Conservation (phyloP, 139 green algal species). For the Ettlia oleoabundans region DNA sequence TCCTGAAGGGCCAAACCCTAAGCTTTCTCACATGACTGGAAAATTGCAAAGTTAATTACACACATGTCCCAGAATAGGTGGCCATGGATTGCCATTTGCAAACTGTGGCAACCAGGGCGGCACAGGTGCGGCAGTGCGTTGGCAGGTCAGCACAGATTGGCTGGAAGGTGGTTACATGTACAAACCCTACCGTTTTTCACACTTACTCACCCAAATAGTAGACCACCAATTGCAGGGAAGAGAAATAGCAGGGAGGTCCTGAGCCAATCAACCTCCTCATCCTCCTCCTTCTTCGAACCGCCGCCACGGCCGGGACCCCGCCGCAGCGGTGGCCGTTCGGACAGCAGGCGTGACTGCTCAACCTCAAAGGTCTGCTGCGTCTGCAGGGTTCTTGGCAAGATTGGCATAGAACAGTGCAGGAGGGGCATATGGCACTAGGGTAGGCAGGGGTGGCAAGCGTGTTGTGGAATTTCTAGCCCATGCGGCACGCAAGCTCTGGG, state of each 20-base stretch:
- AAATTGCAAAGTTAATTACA: no score
- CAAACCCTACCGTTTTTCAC: no score
- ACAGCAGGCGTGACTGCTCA: constrained; percentile 21
- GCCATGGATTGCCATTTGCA: no score
- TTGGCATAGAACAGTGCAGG: not conserved
- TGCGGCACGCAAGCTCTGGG: no score
- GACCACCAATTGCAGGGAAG: constrained; percentile 72
- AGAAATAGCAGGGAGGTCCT: constrained; percentile 59
- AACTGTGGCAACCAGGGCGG: no score
- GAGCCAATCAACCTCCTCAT: constrained; percentile 33
- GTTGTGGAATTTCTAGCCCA: no score
- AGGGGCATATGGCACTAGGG: not conserved
- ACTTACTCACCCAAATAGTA: constrained; percentile 68
- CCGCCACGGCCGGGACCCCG: no score
- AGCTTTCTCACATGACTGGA: no score
- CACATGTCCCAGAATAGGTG: no score
- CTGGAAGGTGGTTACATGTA: not conserved
- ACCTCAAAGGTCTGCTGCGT: constrained; percentile 10
- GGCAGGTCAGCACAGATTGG: not conserved
- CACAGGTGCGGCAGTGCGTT: no score
- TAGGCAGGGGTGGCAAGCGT: not conserved
- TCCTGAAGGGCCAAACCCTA: no score
- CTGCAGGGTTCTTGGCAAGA: not conserved
- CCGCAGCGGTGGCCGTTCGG: not conserved
- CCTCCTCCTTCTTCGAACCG: constrained; percentile 5